A percentile compares a stretch with the other conserved stretches of the same genome.
Conservation (phyloP, 805 yeast genomes). For the Candida argentea region DNA sequence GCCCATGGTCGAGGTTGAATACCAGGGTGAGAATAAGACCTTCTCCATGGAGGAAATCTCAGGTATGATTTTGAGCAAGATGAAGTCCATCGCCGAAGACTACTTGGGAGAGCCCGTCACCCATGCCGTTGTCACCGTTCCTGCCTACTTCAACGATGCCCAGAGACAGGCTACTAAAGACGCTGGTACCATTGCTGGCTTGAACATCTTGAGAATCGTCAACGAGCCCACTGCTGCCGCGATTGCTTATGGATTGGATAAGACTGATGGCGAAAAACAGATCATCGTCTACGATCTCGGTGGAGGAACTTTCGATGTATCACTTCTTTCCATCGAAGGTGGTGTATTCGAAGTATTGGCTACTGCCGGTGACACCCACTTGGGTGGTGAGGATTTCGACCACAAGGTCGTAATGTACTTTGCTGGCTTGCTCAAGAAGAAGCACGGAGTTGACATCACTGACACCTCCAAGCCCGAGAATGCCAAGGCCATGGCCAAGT, state of each 20-base stretch:
- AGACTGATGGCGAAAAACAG: slow-evolving; percentile 30
- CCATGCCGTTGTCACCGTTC: slow-evolving; percentile 87
- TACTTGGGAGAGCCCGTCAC: slow-evolving; percentile 64
- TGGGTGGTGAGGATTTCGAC: slow-evolving; percentile 43
- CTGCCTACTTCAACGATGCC: slow-evolving; percentile 89
- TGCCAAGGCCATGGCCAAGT: slow-evolving; percentile 34
- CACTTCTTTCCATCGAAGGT: slow-evolving; percentile 32
- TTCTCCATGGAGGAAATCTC: slow-evolving; percentile 94
- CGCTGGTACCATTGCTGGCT: slow-evolving; percentile 87
- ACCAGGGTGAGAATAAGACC: slow-evolving; percentile 73
- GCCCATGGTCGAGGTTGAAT: slow-evolving; percentile 75
- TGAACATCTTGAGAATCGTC: slow-evolving; percentile 79
- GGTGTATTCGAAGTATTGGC: slow-evolving; percentile 40
- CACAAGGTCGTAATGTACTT: slow-evolving; percentile 34
- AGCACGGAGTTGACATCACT: slow-evolving; percentile 33
- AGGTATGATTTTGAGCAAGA: slow-evolving; percentile 83
- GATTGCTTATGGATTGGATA: slow-evolving; percentile 23
- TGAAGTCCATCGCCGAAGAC: slow-evolving; percentile 78
- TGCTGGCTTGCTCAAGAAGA: slow-evolving; percentile 34
- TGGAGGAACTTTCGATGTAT: slow-evolving; percentile 35
- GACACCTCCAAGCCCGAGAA: slow-evolving; percentile 33
- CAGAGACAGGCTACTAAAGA: slow-evolving; percentile 93
- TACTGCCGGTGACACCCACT: slow-evolving; percentile 42
- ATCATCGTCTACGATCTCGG: slow-evolving; percentile 40
- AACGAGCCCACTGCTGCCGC: slow-evolving; percentile 59